These are phyloP conservation scores for Aspergillus sp. DNA, from an alignment of 2,329 filamentous ascomycete genomes.

Conservation along the genomic window DNA sequence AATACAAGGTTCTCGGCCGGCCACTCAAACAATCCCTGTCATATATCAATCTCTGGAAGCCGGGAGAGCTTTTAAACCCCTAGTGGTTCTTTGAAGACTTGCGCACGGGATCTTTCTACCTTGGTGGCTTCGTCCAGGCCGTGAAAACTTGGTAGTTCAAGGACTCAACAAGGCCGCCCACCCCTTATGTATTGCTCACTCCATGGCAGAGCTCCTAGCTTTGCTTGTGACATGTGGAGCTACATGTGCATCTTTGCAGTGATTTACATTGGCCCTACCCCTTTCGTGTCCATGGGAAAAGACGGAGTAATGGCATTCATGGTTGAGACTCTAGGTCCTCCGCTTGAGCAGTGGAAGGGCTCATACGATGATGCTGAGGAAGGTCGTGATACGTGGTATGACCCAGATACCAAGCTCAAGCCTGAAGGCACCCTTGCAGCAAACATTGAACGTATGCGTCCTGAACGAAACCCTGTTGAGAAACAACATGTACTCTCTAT, in stretches of 20 bases:
- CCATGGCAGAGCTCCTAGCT: conserved; percentile 15
- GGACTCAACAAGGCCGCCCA: conserved; percentile 6
- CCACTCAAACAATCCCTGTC: conserved; percentile 19
- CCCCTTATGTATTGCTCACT: conserved; percentile 19
- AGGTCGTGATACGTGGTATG: conserved; percentile 21
- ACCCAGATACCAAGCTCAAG: conserved; percentile 12
- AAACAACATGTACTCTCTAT: conserved; percentile 11
- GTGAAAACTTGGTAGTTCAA: conserved; percentile 15
- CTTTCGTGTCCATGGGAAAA: conserved; percentile 8
- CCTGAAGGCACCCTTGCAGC: conserved; percentile 4
- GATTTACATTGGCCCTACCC: conserved; percentile 16
- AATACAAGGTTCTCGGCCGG: conserved; percentile 19
- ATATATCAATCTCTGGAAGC: conserved; percentile 14
- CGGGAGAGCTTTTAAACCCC: conserved; percentile 18
- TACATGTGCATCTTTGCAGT: conserved; percentile 21
- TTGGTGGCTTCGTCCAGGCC: conserved; percentile 21
- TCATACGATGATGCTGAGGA: conserved; percentile 6
- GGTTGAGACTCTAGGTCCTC: conserved; percentile 15
- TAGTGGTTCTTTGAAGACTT: conserved; percentile 13
- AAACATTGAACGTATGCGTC: conserved; percentile 8
- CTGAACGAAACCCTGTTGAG: conserved; percentile 15
- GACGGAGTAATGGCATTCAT: conserved; percentile 15
- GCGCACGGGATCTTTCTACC: conserved; percentile 20
- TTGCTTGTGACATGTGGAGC: conserved; percentile 25
- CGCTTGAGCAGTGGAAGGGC: conserved; percentile 17